Conservation (phyloP, 164 flowering plant genomes). For the Platanus orientalis region DNA sequence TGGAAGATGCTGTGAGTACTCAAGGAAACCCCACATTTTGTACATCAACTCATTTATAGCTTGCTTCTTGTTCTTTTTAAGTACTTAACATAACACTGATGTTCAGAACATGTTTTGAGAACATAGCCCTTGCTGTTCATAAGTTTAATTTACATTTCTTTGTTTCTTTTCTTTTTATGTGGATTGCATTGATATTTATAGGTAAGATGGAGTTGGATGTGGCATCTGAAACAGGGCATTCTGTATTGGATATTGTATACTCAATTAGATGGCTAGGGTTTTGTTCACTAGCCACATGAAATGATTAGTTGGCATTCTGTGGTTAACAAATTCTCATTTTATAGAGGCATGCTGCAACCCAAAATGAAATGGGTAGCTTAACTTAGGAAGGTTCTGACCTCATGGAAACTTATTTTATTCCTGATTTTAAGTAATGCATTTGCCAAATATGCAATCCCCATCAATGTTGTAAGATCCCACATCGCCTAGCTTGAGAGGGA, state of each 20-base stretch:
- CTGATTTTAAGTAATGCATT: background rate
- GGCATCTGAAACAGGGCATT: background rate
- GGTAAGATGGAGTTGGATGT: background rate
- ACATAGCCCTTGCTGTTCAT: background rate
- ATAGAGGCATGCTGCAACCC: too few species aligned
- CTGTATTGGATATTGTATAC: background rate
- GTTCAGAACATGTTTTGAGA: background rate
- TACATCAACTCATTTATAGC: background rate
- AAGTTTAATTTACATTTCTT: background rate
- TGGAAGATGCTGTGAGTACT: conserved; percentile 89
- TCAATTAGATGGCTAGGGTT: background rate
- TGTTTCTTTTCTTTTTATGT: background rate
- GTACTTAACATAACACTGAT: background rate
- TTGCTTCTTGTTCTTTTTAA: background rate
- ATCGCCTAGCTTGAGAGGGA: too few species aligned
- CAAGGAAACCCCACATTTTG: background rate
- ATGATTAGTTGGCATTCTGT: too few species aligned
- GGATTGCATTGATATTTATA: background rate
- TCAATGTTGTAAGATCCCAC: too few species aligned
- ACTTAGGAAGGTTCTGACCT: background rate
- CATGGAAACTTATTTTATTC: background rate
- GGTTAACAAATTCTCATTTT: too few species aligned
- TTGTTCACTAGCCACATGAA: background rate
- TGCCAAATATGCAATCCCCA: background rate
- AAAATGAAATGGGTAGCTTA: too few species aligned